Conservation (phyloP, 2,329 filamentous ascomycete genomes). For the Endoconidiophora laricicola region DNA sequence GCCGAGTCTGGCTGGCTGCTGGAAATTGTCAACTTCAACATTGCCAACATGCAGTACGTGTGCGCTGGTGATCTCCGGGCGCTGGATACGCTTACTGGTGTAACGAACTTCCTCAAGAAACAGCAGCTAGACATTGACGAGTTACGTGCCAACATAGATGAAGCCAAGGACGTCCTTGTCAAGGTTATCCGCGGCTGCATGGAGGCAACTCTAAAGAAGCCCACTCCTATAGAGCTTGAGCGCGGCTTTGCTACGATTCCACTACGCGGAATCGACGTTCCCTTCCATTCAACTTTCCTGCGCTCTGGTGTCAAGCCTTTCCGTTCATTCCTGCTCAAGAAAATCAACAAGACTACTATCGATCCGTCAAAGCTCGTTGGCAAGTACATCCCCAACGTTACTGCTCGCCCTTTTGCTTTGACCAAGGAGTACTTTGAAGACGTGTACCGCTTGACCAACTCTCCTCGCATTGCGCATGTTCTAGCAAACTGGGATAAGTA, state of each 20-base stretch:
- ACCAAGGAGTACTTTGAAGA: constrained; percentile 99
- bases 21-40: constrained; percentile 96
- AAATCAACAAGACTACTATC: constrained; percentile 98
- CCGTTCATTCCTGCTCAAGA: constrained; percentile 95
- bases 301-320: constrained; percentile 98
- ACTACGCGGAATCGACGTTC: constrained; percentile 91
- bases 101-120: constrained; percentile 88
- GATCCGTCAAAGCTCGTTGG: constrained; percentile 92
- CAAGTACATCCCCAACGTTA: constrained; percentile 99
- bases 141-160: constrained; percentile 76
- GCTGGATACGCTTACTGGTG: constrained; percentile 56
- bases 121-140: constrained; percentile 96
- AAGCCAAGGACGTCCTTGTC: constrained; percentile 75
- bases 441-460: constrained; percentile 86
- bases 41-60: constrained; percentile 60
- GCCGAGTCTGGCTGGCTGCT: constrained; percentile 90
- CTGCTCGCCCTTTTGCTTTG: constrained; percentile 83
- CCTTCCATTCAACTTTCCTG: constrained; percentile 97
- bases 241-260: constrained; percentile 95
- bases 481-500: constrained; percentile 78
- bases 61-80: constrained; percentile 54
- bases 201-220: constrained; percentile 76
- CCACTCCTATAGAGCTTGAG: constrained; percentile 72
- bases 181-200: constrained; percentile 84
- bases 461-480: constrained; percentile 57